These are phyloP conservation scores for Petrea volubilis DNA, from an alignment of 257 asterid species.

Conservation along the genomic window DNA sequence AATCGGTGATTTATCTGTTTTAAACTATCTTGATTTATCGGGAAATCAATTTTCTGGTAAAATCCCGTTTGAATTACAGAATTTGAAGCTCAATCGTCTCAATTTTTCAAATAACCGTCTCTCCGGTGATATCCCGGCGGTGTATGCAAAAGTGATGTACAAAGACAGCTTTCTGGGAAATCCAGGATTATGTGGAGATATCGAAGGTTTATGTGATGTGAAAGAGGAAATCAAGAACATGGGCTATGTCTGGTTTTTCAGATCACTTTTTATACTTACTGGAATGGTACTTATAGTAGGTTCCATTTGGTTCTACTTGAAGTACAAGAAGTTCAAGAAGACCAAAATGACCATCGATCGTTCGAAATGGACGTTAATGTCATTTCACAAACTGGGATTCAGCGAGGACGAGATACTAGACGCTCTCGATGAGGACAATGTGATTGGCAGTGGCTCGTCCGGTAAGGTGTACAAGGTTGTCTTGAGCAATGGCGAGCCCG, in stretches of 20 bases:
- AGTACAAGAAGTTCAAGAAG: conserved; percentile 51
- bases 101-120: conserved; percentile 72
- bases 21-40: conserved; percentile 82
- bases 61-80: conserved; percentile 66
- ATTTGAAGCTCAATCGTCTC: conserved; percentile 78
- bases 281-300: conserved; percentile 61
- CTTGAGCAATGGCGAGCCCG: conserved; percentile 66
- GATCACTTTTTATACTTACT: conserved; percentile 51
- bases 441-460: conserved; percentile 85
- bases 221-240: conserved; percentile 36
- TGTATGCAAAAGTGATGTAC: conserved; percentile 64
- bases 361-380: conserved; percentile 92
- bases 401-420: conserved; percentile 74
- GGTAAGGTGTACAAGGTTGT: conserved; percentile 97
- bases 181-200: conserved; percentile 69
- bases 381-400: conserved; percentile 87
- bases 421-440: conserved; percentile 84
- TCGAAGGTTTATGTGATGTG: conserved; percentile 62
- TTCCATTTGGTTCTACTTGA: conserved; percentile 59
- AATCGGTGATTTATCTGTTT: conserved; percentile 65
- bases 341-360: conserved; percentile 45
- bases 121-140: conserved; percentile 68
- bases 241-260: conserved; percentile 60
- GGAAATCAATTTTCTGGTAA: conserved; percentile 60
- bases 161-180: conserved; percentile 72